Percentiles rank a stretch among this genome's conserved stretches.
These are phyloP conservation scores for Vitis rotundifolia DNA, from an alignment of 164 flowering plant species.

Conservation along the genomic window DNA sequence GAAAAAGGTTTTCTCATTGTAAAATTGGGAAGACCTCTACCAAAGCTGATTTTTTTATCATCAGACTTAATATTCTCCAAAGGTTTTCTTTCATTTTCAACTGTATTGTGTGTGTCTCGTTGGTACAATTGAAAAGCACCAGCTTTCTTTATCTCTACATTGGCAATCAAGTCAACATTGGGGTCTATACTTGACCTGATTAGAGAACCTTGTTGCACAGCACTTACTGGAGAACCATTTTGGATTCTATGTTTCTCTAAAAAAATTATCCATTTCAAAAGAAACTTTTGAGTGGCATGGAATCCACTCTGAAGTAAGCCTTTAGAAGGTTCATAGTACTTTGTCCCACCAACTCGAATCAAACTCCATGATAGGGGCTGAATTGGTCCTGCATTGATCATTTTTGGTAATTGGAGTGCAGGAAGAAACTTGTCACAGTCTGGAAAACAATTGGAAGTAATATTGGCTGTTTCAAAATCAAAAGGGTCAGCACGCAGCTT, in stretches of 20 bases:
- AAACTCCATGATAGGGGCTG: constrained; percentile 72
- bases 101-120: constrained; percentile 24
- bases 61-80: constrained; percentile 24
- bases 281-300: constrained; percentile 59
- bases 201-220: constrained; percentile 27
- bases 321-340: constrained; percentile 80
- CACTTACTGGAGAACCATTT: constrained; percentile 23
- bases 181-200: constrained; percentile 20
- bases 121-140: constrained; percentile 19
- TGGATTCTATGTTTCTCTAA: constrained; percentile 37
- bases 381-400: constrained; percentile 41
- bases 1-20: constrained; percentile 81
- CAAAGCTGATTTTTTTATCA: constrained; percentile 52
- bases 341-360: constrained; percentile 72
- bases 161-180: constrained; percentile 25
- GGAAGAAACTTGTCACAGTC: constrained; percentile 82
- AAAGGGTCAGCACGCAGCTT: constrained; percentile 74
- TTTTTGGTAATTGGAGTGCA: constrained; percentile 50
- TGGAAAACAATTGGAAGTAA: constrained; percentile 44
- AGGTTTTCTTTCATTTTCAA: constrained; percentile 25
- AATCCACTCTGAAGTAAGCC: constrained; percentile 92
- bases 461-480: constrained; percentile 82
- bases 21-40: constrained; percentile 63
- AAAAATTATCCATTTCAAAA: constrained; percentile 60
- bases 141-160: constrained; percentile 27